A percentile compares a stretch with the other conserved stretches of the same genome.
These are phyloP conservation scores for Podospora pseudocomata DNA, from an alignment of 495 filamentous ascomycete species.

Conservation along the genomic window DNA sequence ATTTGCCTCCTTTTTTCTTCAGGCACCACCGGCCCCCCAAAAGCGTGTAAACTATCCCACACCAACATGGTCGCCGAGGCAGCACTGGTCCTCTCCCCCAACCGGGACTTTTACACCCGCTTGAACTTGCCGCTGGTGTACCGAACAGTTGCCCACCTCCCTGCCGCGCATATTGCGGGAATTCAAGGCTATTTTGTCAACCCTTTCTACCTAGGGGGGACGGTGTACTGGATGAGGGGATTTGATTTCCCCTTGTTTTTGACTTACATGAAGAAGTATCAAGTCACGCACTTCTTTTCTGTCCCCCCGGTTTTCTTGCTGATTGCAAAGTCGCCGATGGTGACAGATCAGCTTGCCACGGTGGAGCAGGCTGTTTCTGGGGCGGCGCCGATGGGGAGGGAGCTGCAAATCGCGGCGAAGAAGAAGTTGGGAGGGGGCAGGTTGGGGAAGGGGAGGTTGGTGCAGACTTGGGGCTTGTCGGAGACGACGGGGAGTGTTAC, in stretches of 20 bases:
- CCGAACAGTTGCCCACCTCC: constrained; percentile 50
- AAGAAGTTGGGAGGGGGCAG: constrained; percentile 35
- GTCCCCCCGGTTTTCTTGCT: constrained; percentile 51
- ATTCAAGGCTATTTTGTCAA: constrained; percentile 45
- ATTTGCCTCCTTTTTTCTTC: constrained; percentile 79
- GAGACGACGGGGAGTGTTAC: constrained; percentile 47
- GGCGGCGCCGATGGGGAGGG: constrained; percentile 37
- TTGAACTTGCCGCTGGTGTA: constrained; percentile 5
- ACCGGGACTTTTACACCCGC: constrained; percentile 10
- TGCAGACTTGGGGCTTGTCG: constrained; percentile 74
- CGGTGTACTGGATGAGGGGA: constrained; percentile 50
- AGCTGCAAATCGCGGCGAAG: constrained; percentile 33
- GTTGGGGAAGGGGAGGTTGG: constrained; percentile 33
- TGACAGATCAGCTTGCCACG: constrained; percentile 46
- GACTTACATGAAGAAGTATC: constrained; percentile 38
- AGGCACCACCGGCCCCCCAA: constrained; percentile 78
- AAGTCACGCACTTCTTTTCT: constrained; percentile 47
- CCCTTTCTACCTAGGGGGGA: constrained; percentile 38
- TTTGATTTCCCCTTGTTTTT: constrained; percentile 47
- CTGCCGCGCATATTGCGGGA: constrained; percentile 42
- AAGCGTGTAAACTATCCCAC: constrained; percentile 77
- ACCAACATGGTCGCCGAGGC: constrained; percentile 53
- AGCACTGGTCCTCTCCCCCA: constrained; percentile 21
- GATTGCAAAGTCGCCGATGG: constrained; percentile 46
- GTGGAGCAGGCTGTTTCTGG: constrained; percentile 27